Evolutionary conservation across 768 basidiomycete genomes (phyloP).

Genomic region (Myochromella boudieri): DNA sequence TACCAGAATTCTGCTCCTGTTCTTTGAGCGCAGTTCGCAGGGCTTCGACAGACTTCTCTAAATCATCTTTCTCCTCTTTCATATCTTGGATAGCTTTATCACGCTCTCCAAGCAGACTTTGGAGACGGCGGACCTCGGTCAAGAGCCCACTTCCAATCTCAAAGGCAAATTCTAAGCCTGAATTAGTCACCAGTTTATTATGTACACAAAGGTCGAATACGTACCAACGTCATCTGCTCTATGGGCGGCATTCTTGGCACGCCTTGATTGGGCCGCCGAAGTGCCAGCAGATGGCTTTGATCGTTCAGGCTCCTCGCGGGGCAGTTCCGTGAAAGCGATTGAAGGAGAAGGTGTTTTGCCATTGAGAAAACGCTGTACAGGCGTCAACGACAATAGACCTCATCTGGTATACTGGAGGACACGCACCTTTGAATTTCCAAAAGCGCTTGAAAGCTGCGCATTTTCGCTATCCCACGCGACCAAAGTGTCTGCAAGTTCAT

Average conservation of each 20-base stretch:
- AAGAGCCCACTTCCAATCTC: slow-evolving; percentile 94
- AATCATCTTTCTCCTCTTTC: slow-evolving; percentile 89
- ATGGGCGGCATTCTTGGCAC: slow-evolving; percentile 91
- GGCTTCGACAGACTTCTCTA: slow-evolving; percentile 76
- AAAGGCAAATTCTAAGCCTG: slow-evolving; percentile 87
- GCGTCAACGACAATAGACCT: background rate
- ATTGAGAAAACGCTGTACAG: slow-evolving; percentile 38
- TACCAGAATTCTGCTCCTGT: slow-evolving; percentile 81
- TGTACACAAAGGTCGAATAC: slow-evolving; percentile 27
- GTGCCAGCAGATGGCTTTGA: slow-evolving; percentile 58
- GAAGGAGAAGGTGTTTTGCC: slow-evolving; percentile 49
- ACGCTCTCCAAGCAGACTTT: slow-evolving; percentile 86
- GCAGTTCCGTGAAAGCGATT: slow-evolving; percentile 46
- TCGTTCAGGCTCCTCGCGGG: slow-evolving; percentile 64
- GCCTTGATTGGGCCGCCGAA: slow-evolving; percentile 83
- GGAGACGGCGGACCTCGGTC: slow-evolving; percentile 88
- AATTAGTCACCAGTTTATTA: slow-evolving; percentile 16
- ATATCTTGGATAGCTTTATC: slow-evolving; percentile 91
- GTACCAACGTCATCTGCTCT: slow-evolving; percentile 85
- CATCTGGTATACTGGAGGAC: slow-evolving; percentile 3
- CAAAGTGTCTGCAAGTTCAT: slow-evolving; percentile 75
- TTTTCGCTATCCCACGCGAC: slow-evolving; percentile 80
- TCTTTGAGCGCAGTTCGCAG: slow-evolving; percentile 71
- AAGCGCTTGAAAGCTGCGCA: slow-evolving; percentile 67
- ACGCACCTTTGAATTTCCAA: slow-evolving; percentile 62